phyloP scores from a whole-genome alignment of 257 asterid genomes.

The Penstemon barbatus region DNA sequence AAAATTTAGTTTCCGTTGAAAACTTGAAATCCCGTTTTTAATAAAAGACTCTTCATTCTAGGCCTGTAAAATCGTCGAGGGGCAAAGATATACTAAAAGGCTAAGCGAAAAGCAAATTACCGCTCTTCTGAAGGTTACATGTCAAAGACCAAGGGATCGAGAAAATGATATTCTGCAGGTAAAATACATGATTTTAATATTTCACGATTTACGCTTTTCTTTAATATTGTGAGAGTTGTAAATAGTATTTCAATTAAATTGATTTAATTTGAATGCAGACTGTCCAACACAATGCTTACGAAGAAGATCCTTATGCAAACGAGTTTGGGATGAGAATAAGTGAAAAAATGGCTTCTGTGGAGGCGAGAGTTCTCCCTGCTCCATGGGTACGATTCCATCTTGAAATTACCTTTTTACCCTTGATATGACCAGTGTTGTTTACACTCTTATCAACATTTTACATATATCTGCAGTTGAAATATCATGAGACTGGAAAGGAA shows the following conservation, averaged over 20 bases:
- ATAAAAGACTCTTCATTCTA: conserved; percentile 35
- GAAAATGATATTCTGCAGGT: conserved; percentile 94
- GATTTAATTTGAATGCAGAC: conserved; percentile 52
- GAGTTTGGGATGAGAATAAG: conserved; percentile 93
- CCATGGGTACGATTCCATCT: conserved; percentile 76
- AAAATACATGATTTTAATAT: background rate
- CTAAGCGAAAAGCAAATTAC: conserved; percentile 97
- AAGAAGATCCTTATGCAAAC: conserved; percentile 87
- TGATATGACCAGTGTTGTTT: background rate
- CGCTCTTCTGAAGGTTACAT: conserved; percentile 83
- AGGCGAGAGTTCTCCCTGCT: conserved; percentile 98
- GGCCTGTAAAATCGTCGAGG: conserved; percentile 99
- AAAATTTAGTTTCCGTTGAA: background rate
- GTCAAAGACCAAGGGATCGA: conserved; percentile 98
- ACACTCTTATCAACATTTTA: conserved; percentile 19
- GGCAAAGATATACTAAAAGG: conserved; percentile 96
- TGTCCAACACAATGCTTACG: conserved; percentile 80
- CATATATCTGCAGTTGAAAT: conserved; percentile 65
- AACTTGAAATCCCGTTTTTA: conserved; percentile 2
- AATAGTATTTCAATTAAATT: background rate
- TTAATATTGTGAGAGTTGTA: background rate
- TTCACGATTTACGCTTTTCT: background rate
- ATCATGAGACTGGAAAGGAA: conserved; percentile 91
- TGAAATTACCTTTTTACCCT: background rate
- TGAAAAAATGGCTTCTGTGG: conserved; percentile 81